A percentile compares a stretch with the other conserved stretches of the same genome.
phyloP scores from a whole-genome alignment of 2,329 filamentous ascomycete species.

The Fusarium verticillioides region DNA sequence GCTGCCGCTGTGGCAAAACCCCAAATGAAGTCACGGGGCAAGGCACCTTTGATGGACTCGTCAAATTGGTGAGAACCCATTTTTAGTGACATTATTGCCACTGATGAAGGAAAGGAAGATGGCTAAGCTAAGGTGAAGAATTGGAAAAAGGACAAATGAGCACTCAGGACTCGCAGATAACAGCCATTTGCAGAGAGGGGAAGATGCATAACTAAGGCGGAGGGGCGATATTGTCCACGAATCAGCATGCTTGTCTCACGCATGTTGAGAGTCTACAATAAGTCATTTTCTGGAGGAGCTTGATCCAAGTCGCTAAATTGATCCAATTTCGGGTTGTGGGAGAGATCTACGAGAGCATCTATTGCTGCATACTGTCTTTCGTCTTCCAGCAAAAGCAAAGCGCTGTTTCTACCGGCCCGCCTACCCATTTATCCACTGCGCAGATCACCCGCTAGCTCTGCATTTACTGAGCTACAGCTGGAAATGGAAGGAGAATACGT shows the following conservation, averaged over 20 bases:
- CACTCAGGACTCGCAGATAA: too few species aligned
- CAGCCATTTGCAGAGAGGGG: neutral
- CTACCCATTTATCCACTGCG: slow-evolving; percentile 1
- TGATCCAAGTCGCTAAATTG: neutral
- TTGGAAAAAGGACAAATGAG: neutral
- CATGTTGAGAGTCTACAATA: neutral
- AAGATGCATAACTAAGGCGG: neutral
- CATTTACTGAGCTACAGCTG: neutral
- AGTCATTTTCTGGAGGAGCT: neutral
- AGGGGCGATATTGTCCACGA: neutral
- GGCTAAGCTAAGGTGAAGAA: neutral
- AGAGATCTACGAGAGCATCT: neutral
- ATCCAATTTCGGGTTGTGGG: neutral
- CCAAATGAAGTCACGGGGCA: slow-evolving; percentile 43
- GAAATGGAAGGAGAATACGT: neutral
- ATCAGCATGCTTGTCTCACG: neutral
- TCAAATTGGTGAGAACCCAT: slow-evolving; percentile 21
- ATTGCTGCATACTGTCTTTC: neutral
- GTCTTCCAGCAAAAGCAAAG: neutral
- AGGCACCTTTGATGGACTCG: slow-evolving; percentile 12
- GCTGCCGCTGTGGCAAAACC: slow-evolving; percentile 55
- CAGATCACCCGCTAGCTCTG: neutral
- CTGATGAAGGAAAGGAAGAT: neutral
- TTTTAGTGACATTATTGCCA: neutral
- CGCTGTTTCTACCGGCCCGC: neutral